phyloP scores from a whole-genome alignment of 352 stramenopile species.

The Phytophthora lateralis region DNA sequence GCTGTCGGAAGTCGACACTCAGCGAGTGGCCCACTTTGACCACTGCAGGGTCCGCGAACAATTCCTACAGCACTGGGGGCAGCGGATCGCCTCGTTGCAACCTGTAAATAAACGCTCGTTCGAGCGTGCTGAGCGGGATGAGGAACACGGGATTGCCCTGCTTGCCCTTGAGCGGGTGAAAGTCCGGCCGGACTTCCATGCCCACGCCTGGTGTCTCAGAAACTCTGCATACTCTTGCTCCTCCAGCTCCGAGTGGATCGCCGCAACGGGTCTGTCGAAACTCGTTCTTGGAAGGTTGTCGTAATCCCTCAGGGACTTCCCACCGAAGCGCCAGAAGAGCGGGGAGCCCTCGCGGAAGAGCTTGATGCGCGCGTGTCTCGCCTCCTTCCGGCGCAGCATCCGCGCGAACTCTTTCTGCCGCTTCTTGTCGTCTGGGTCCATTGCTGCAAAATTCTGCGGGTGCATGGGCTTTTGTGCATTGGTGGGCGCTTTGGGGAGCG shows the following conservation, averaged over 20 bases:
- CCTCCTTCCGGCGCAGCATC: constrained; percentile 61
- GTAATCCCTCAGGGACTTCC: constrained; percentile 55
- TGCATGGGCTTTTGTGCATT: background rate
- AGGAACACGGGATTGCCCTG: constrained; percentile 52
- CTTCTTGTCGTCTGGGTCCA: constrained; percentile 5
- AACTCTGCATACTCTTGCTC: constrained; percentile 56
- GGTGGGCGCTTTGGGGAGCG: background rate
- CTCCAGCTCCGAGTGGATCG: constrained; percentile 70
- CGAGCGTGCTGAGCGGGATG: constrained; percentile 80
- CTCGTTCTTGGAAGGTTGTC: constrained; percentile 52
- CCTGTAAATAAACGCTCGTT: constrained; percentile 76
- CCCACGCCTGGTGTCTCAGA: constrained; percentile 71
- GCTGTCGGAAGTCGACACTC: constrained; percentile 72
- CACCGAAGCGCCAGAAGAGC: constrained; percentile 42
- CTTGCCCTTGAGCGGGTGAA: constrained; percentile 50
- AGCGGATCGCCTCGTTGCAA: constrained; percentile 57
- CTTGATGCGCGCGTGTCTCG: constrained; percentile 55
- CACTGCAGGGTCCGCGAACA: constrained; percentile 62
- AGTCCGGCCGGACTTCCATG: constrained; percentile 80
- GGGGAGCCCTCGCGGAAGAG: constrained; percentile 19
- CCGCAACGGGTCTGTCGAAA: constrained; percentile 61
- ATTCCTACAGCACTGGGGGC: constrained; percentile 56
- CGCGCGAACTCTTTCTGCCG: constrained; percentile 51
- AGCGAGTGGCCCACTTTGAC: constrained; percentile 85
- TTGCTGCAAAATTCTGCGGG: background rate